A percentile compares a stretch with the other conserved stretches of the same genome.
Conservation (phyloP, 1,284 basidiomycete species). For the Neonothopanus nambi region DNA sequence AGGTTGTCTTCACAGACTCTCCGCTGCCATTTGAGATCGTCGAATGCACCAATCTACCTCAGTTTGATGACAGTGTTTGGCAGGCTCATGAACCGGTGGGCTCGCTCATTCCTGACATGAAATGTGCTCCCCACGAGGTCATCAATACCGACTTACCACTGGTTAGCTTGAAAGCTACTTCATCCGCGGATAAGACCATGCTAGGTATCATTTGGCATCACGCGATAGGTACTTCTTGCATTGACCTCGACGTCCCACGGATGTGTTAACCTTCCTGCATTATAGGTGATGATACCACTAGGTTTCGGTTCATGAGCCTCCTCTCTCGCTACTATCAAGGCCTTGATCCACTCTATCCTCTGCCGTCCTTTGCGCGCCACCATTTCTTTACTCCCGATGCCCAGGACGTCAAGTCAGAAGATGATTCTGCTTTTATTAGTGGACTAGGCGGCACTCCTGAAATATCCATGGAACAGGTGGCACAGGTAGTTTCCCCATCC, state of each 20-base stretch:
- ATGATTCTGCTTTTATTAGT: no score
- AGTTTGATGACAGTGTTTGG: constrained; percentile 1
- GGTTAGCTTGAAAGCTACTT: constrained; percentile 29
- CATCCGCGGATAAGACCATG: constrained; percentile 24
- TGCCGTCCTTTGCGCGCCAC: constrained; percentile 25
- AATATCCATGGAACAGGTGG: no score
- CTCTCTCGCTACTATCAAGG: constrained; percentile 28
- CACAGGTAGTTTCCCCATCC: constrained; percentile 16
- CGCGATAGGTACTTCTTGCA: constrained; percentile 22
- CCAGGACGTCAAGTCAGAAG: background rate
- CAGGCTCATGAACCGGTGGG: constrained; percentile 23
- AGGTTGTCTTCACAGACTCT: constrained; percentile 25
- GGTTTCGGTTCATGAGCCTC: constrained; percentile 30
- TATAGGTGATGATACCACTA: constrained; percentile 30
- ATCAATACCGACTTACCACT: constrained; percentile 23
- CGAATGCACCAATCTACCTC: background rate
- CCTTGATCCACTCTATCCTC: background rate
- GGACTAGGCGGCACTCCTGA: constrained; percentile 11
- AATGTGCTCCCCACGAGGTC: constrained; percentile 3
- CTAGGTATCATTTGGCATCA: constrained; percentile 38
- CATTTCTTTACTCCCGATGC: constrained; percentile 17
- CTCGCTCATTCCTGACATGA: constrained; percentile 13
- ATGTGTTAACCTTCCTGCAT: constrained; percentile 15
- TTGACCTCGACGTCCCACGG: constrained; percentile 7
- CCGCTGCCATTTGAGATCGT: constrained; percentile 17